Conservation (phyloP, 805 yeast genomes). For the Sporopachydermia lactativora region DNA sequence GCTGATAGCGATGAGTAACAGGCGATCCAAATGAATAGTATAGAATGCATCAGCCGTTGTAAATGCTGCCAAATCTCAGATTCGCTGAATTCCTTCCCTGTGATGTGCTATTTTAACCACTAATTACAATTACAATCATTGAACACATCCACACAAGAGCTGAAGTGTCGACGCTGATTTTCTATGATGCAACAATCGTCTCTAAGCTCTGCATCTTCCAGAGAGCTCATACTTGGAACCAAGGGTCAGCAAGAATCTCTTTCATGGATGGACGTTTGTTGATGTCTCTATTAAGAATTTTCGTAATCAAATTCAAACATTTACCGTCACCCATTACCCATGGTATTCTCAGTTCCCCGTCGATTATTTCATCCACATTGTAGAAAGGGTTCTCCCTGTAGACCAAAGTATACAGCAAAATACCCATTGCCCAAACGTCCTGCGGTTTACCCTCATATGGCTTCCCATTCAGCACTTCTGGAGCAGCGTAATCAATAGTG, state of each 20-base stretch:
- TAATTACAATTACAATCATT: no score
- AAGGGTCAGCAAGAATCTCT: constrained; percentile 53
- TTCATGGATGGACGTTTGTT: constrained; percentile 58
- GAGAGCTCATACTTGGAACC: no score
- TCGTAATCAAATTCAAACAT: constrained; percentile 45
- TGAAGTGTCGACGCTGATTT: no score
- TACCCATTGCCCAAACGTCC: constrained; percentile 96
- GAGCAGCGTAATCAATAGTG: constrained; percentile 94
- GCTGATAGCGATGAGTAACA: no score
- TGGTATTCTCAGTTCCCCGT: constrained; percentile 70
- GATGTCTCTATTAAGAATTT: constrained; percentile 56
- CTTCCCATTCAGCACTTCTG: constrained; percentile 82
- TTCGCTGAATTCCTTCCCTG: no score
- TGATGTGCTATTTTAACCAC: no score
- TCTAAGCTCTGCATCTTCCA: no score
- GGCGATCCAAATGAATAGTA: no score
- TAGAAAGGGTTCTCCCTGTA: constrained; percentile 94
- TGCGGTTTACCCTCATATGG: constrained; percentile 89
- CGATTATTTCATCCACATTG: constrained; percentile 90
- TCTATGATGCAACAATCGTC: no score
- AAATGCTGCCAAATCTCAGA: no score
- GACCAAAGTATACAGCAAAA: constrained; percentile 73
- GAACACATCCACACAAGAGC: no score
- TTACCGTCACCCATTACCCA: constrained; percentile 41
- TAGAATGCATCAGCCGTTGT: no score